Evolutionary conservation across 768 basidiomycete genomes (phyloP), one percentile per base, ranked within the genome.

Genomic region (Kwoniella shandongensis): DNA sequence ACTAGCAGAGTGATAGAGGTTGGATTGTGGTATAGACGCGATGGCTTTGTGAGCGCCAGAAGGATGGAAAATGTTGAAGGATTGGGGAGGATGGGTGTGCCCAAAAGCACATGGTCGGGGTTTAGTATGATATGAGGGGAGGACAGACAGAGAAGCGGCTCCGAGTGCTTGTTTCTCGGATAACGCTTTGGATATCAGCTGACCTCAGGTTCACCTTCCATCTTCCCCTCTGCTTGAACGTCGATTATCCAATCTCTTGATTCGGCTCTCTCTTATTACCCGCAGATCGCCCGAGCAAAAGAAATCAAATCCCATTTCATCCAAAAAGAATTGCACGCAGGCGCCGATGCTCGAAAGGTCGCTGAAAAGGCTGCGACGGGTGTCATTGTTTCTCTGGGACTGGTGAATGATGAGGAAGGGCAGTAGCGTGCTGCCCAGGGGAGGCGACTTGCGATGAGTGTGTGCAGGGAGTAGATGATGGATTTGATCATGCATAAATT

Each of bases 311-410:
- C 82, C 18, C 87, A 90, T 69, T 86, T 86, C 68, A 79, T 87
- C 61, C 65, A 76, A 54, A 82, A 87, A 67, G 83, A 83, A 2
- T 81, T 84, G 57, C 82, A 82, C 51, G 82, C 85, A 62, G 83
- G 84, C 22, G 83, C 82, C 50, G 86, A 88, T 62, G 85, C 85
- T 7, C 83, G 84, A 62, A 87, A 91, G 65, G 80, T 81, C 5
- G 85, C 87, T 0, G 86, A 88, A 57, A 80, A 86, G 38, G 79
- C 85, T 17, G 85, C 86, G 2, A 86, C 86, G 65, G 87, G 87
- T 0, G 87, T 84, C 8, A 84, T 88, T 51, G 83, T 87, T 4
- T 84, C 86, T 7, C 82, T 92, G 11, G 89, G 89, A 0, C 79
- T 91, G 59, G 87, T 91, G 72, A 80, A 83, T 60, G 81, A 83